Evolutionary conservation across 305 asterid species (phyloP).

Genomic region (Fraxinus ornus): DNA sequence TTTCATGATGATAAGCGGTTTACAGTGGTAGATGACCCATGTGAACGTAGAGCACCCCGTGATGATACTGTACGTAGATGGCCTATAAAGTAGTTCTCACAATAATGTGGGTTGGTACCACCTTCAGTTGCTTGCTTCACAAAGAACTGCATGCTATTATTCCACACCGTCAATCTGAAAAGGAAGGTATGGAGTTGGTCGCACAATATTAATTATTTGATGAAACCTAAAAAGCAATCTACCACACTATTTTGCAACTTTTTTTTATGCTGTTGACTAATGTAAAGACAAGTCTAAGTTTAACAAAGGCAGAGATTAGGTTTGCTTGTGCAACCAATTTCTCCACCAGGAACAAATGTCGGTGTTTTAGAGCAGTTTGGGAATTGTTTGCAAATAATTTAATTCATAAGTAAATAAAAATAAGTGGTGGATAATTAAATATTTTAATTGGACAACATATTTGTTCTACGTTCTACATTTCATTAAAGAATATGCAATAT

Average conservation of each 20-base stretch:
- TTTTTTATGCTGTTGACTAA: neutral
- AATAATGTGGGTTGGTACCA: neutral
- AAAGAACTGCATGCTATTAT: neutral
- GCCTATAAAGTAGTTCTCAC: too few relatives aligned
- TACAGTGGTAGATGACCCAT: too few relatives aligned
- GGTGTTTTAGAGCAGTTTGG: slow-evolving; percentile 4
- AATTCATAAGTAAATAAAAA: too few relatives aligned
- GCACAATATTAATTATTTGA: neutral
- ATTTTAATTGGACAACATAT: too few relatives aligned
- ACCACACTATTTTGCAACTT: neutral
- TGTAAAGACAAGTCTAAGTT: neutral
- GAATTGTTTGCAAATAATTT: too few relatives aligned
- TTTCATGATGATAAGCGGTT: too few relatives aligned
- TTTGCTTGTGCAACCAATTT: neutral
- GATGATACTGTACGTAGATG: too few relatives aligned
- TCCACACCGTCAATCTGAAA: neutral
- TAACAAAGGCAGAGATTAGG: neutral
- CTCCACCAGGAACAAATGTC: slow-evolving; percentile 15
- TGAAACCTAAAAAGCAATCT: neutral
- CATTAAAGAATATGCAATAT: too few relatives aligned
- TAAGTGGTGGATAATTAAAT: too few relatives aligned
- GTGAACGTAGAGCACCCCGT: too few relatives aligned
- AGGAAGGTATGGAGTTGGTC: too few relatives aligned
- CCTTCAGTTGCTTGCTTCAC: neutral
- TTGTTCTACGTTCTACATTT: too few relatives aligned